Conservation (phyloP, 106 monocot genomes). For the Agapanthus africanus region DNA sequence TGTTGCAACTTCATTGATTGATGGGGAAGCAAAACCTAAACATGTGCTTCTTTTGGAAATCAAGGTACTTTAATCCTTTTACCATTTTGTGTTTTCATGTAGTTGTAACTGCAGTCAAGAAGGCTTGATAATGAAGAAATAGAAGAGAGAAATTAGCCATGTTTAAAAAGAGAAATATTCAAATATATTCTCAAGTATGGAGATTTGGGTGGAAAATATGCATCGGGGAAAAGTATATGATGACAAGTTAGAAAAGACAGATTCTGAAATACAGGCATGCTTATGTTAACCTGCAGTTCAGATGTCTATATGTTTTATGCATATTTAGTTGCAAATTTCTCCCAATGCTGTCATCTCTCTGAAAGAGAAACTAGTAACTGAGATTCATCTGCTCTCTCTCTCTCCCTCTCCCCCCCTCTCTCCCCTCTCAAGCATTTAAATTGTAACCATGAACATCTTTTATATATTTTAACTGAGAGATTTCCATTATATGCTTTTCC, state of each 20-base stretch:
- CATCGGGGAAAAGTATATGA: neutral
- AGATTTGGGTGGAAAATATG: neutral
- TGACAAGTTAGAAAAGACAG: neutral
- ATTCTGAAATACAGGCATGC: neutral
- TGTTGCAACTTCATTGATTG: constrained; percentile 98
- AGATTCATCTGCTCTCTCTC: neutral
- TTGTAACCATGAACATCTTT: neutral
- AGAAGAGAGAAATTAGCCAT: neutral
- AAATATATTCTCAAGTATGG: neutral
- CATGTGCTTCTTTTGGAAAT: constrained; percentile 92
- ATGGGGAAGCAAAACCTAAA: constrained; percentile 97
- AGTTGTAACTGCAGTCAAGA: neutral
- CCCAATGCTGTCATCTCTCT: neutral
- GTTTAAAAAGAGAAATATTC: neutral
- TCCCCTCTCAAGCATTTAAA: too few species aligned
- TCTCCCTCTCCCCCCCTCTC: too few species aligned
- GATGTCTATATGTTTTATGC: neutral
- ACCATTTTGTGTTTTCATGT: constrained; percentile 4
- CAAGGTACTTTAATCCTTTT: constrained; percentile 46
- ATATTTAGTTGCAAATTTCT: constrained; percentile 1
- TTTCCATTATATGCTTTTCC: neutral
- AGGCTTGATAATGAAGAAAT: neutral
- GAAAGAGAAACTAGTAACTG: neutral
- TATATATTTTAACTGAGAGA: neutral
- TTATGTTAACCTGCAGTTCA: constrained; percentile 1